A percentile compares a stretch with the other conserved stretches of the same genome.
Conservation (phyloP, 495 filamentous ascomycete species). For the Neurospora cerealis region DNA sequence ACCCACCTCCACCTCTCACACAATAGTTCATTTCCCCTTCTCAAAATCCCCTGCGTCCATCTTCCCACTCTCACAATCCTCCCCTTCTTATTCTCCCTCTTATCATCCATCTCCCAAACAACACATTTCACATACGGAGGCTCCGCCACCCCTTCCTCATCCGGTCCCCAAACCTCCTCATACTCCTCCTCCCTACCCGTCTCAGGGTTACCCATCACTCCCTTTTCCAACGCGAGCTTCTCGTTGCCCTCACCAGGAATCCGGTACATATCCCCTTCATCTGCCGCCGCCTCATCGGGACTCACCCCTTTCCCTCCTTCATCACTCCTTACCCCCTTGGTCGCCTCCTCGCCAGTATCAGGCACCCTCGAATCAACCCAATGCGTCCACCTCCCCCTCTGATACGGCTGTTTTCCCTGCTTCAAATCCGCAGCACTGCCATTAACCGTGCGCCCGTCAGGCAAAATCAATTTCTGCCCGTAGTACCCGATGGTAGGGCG, state of each 20-base stretch:
- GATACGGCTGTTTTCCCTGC: not conserved
- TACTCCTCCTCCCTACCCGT: slow-evolving; percentile 40
- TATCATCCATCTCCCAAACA: slow-evolving; percentile 32
- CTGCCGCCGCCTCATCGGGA: slow-evolving; percentile 20
- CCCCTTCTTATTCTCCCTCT: slow-evolving; percentile 10
- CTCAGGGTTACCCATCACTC: slow-evolving; percentile 37
- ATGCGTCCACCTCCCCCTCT: slow-evolving; percentile 33
- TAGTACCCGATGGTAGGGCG: not conserved
- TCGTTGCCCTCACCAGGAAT: slow-evolving; percentile 20
- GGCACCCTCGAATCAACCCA: slow-evolving; percentile 39
- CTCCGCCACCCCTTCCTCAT: slow-evolving; percentile 29
- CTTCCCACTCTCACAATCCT: slow-evolving; percentile 30
- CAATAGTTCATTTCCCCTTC: slow-evolving; percentile 4
- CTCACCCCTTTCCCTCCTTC: not conserved
- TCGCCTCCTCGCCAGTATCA: not conserved
- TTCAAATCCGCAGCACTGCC: not conserved
- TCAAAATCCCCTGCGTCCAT: slow-evolving; percentile 26
- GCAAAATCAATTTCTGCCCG: not conserved
- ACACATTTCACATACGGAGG: slow-evolving; percentile 31
- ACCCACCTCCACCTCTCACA: slow-evolving; percentile 9
- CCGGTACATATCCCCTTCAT: slow-evolving; percentile 42
- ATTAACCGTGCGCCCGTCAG: not conserved
- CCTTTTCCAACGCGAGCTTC: slow-evolving; percentile 36
- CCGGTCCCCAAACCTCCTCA: slow-evolving; percentile 46
- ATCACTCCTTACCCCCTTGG: too few species aligned